Evolutionary conservation across 352 stramenopile species (phyloP), one percentile per base, ranked within the genome.

Genomic region (Pythium sp.): DNA sequence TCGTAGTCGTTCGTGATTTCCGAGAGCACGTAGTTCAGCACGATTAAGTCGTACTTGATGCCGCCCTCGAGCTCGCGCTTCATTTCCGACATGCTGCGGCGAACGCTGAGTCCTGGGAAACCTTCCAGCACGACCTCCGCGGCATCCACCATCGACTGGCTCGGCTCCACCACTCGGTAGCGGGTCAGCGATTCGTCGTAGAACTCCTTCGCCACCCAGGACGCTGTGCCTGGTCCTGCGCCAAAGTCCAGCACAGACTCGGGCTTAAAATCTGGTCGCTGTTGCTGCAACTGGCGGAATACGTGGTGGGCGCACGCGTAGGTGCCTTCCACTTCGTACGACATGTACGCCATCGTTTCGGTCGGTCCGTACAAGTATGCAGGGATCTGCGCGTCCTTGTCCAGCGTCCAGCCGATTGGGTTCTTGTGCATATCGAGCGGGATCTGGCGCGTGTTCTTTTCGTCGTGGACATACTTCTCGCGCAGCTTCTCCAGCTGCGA

Each of bases 1-100:
- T 95, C 87, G 64, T 88, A 89, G 73, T 95, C 87, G 68, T 75
- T 95, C 58, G 84, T 91, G 56, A 95, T 89, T 49, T 95, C 87
- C 3, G 84, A 89, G 8, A 95, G 72, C 62, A 94, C 87, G 64
- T 86, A 93, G 71, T 79, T 93, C 46, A 77, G 69, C 8, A 89
- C 76, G 58, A 95, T 81, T 9, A 95, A 76, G 49, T 95, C 87
- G 72, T 90, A 95, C 66, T 85, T 89, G 55, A 82, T 79, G 2
- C 84, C 84, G 43, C 74, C 76, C 56, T 80, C 76, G 28, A 95
- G 81, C 62, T 95, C 87, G 20, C 84, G 85, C 36, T 87, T 87
- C 80, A 95, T 80, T 51, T 95, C 87, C 2, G 78, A 76, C 32
- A 95, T 76, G 34, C 64, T 83, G 69, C 86, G 84, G 56, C 87